Conservation (phyloP, 495 filamentous ascomycete species). For the Penicillium salamii region DNA sequence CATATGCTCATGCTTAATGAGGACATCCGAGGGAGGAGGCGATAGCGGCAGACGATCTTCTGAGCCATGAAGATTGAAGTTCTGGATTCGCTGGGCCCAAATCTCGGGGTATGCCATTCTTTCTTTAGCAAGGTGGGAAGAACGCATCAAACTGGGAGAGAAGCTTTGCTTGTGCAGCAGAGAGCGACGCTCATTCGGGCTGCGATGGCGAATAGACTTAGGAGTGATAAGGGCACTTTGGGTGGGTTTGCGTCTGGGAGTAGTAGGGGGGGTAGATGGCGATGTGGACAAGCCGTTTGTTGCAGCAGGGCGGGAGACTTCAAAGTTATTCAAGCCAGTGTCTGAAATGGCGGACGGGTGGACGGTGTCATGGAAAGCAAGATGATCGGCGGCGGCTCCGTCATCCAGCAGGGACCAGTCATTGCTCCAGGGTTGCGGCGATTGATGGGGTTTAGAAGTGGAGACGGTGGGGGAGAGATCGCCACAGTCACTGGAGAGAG, state of each 20-base stretch:
- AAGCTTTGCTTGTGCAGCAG: slow-evolving; percentile 43
- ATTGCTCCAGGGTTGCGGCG: slow-evolving; percentile 40
- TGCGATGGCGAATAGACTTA: slow-evolving; percentile 41
- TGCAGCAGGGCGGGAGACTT: slow-evolving; percentile 25
- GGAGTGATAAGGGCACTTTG: slow-evolving; percentile 40
- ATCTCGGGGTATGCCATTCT: slow-evolving; percentile 46
- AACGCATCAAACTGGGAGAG: slow-evolving; percentile 42
- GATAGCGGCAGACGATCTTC: slow-evolving; percentile 45
- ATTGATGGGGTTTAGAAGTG: slow-evolving; percentile 35
- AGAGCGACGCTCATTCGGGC: slow-evolving; percentile 39
- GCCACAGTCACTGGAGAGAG: slow-evolving; percentile 46
- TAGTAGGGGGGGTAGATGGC: slow-evolving; percentile 44
- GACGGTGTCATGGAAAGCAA: slow-evolving; percentile 40
- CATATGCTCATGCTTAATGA: slow-evolving; percentile 42
- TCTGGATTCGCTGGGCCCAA: slow-evolving; percentile 42
- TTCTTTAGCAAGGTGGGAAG: slow-evolving; percentile 34
- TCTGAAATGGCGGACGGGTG: slow-evolving; percentile 42
- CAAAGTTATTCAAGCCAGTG: slow-evolving; percentile 31
- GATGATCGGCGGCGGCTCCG: slow-evolving; percentile 24
- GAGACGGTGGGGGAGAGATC: slow-evolving; percentile 40
- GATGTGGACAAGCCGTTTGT: slow-evolving; percentile 24
- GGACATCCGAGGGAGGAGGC: slow-evolving; percentile 43
- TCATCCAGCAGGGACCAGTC: slow-evolving; percentile 43
- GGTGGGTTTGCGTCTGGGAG: slow-evolving; percentile 35
- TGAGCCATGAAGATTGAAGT: slow-evolving; percentile 34